Evolutionary conservation across 2,329 filamentous ascomycete species (phyloP).

Genomic region (Acrocalymma vagum): DNA sequence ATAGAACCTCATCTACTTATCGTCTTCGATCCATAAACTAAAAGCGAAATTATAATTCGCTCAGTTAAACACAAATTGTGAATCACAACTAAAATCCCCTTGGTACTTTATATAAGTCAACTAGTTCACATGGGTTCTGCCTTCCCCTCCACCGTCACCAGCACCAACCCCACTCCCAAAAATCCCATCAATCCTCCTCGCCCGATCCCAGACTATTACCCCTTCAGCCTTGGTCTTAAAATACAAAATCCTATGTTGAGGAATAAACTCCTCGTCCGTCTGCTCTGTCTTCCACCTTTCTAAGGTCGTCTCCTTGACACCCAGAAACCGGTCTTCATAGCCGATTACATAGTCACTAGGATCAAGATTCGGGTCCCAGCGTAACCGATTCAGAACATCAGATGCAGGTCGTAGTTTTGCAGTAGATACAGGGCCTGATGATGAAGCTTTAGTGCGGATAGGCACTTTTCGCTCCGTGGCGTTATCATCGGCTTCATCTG

Average conservation of each 20-base stretch:
- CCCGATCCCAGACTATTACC: constrained; percentile 61
- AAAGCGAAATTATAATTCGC: no score
- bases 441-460: constrained; percentile 20
- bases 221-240: constrained; percentile 52
- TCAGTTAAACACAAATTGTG: no score
- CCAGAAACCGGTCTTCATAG: constrained; percentile 63
- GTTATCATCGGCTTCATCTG: constrained; percentile 29
- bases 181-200: constrained; percentile 55
- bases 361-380: constrained; percentile 58
- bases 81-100: no score
- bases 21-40: no score
- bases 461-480: constrained; percentile 22
- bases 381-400: constrained; percentile 59
- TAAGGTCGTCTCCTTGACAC: constrained; percentile 57
- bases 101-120: no score
- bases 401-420: constrained; percentile 46
- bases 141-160: constrained; percentile 9
- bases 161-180: constrained; percentile 52
- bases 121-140: no score
- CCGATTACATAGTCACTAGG: constrained; percentile 59
- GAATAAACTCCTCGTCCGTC: constrained; percentile 66
- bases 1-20: no score
- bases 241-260: constrained; percentile 62
- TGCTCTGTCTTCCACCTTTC: constrained; percentile 62
- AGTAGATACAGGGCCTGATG: constrained; percentile 28